A percentile compares a stretch with the other conserved stretches of the same genome.
Evolutionary conservation across 768 basidiomycete species (phyloP).

Genomic region (Pleurotus tuoliensis): DNA sequence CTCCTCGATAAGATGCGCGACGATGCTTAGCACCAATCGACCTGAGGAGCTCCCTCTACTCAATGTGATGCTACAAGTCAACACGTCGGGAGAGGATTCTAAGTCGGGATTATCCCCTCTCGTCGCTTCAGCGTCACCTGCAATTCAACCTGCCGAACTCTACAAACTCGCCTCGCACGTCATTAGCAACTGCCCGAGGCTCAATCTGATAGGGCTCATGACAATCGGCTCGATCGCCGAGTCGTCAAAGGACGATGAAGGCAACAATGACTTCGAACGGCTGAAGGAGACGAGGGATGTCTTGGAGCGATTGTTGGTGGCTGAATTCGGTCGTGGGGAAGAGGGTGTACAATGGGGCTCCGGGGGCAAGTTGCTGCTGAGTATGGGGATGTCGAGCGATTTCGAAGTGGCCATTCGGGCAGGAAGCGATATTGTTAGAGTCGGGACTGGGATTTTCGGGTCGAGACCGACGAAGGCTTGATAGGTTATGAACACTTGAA

Average conservation of each 20-base stretch:
- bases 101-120: conserved; percentile 85
- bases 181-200: conserved; percentile 64
- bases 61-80: conserved; percentile 86
- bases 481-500: background rate
- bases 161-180: conserved; percentile 67
- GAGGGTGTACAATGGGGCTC: conserved; percentile 41
- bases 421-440: conserved; percentile 85
- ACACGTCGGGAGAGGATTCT: conserved; percentile 88
- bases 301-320: conserved; percentile 43
- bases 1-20: conserved; percentile 76
- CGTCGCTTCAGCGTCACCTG: conserved; percentile 17
- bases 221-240: conserved; percentile 86
- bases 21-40: conserved; percentile 71
- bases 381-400: conserved; percentile 98
- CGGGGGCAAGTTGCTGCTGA: conserved; percentile 55
- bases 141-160: conserved; percentile 44
- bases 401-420: conserved; percentile 82
- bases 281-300: conserved; percentile 62
- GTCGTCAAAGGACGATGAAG: conserved; percentile 47
- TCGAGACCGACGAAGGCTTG: conserved; percentile 54
- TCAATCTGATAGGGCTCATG: conserved; percentile 88
- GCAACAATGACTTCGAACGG: conserved; percentile 68
- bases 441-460: conserved; percentile 91
- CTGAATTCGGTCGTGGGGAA: conserved; percentile 16
- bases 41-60: conserved; percentile 59